Percentiles rank a stretch among this genome's conserved stretches.
phyloP scores from a whole-genome alignment of 768 basidiomycete species.

The Lenzites betulinus region DNA sequence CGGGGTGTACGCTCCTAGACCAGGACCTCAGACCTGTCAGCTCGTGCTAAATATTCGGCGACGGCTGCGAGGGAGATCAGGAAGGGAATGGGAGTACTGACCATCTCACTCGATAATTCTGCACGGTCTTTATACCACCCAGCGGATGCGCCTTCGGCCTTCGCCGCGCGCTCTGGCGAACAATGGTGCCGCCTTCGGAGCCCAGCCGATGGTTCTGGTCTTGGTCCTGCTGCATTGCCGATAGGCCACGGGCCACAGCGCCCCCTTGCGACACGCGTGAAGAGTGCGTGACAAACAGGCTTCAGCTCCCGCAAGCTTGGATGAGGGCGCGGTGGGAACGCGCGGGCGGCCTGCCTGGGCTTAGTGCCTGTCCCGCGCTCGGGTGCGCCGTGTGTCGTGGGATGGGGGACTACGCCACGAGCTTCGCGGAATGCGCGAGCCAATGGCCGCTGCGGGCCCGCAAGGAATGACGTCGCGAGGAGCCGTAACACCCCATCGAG shows the following conservation, averaged over 20 bases:
- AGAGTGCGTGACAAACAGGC: neutral
- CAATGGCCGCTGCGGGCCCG: neutral
- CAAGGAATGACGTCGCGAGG: neutral
- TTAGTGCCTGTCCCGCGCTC: neutral
- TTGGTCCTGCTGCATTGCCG: neutral
- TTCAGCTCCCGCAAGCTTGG: slow-evolving; percentile 1
- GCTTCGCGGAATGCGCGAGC: slow-evolving; percentile 4
- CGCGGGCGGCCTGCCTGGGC: neutral
- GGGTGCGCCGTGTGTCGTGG: neutral
- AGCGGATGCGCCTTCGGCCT: neutral
- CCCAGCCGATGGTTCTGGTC: neutral
- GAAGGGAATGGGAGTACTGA: neutral
- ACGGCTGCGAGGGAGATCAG: neutral
- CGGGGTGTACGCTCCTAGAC: slow-evolving; percentile 5
- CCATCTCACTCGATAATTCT: neutral
- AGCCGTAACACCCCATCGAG: neutral
- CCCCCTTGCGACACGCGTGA: neutral
- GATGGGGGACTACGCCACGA: no score
- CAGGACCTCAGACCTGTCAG: slow-evolving; percentile 6
- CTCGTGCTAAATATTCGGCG: no score
- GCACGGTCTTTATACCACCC: neutral
- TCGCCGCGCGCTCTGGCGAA: neutral
- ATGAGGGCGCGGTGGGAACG: slow-evolving; percentile 6
- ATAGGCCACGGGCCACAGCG: neutral
- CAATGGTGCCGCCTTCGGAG: neutral